phyloP scores from a whole-genome alignment of 2,329 filamentous ascomycete species.

The Aspergillus neotritici region DNA sequence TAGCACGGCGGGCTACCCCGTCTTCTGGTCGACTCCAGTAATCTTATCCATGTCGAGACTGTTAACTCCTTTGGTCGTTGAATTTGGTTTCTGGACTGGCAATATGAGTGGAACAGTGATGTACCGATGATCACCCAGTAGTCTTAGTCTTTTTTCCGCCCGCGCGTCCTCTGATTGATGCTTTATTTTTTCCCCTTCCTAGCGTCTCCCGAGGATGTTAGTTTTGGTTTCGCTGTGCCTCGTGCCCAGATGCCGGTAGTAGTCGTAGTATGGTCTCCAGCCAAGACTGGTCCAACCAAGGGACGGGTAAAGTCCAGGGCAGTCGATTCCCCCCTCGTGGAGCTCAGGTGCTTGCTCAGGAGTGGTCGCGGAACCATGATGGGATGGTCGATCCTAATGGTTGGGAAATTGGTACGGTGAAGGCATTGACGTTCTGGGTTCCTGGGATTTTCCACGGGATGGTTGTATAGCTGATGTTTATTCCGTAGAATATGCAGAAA shows the following conservation, averaged over 20 bases:
- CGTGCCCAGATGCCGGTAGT: neutral
- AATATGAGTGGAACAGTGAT: conserved; percentile 6
- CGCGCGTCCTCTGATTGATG: conserved; percentile 6
- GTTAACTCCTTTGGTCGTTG: no score
- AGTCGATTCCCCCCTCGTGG: neutral
- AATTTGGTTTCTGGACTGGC: no score
- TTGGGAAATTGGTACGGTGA: conserved; percentile 5
- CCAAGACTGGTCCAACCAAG: conserved; percentile 2
- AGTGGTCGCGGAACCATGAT: conserved; percentile 7
- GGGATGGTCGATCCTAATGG: conserved; percentile 17
- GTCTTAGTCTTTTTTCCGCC: conserved; percentile 8
- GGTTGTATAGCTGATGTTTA: no score
- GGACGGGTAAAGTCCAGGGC: conserved; percentile 4
- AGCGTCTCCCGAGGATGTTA: conserved; percentile 4
- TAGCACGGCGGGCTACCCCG: conserved; percentile 5
- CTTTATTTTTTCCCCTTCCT: no score
- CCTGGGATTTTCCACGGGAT: no score
- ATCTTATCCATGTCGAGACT: no score
- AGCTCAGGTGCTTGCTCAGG: neutral
- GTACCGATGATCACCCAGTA: conserved; percentile 15
- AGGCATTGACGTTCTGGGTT: neutral
- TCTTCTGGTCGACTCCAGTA: conserved; percentile 3
- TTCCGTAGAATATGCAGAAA: no score
- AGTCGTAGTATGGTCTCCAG: neutral
- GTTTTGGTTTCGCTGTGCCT: no score